These are phyloP conservation scores for Sporisorium iseilematis-ciliati DNA, from an alignment of 1,284 basidiomycete genomes.

Conservation along the genomic window DNA sequence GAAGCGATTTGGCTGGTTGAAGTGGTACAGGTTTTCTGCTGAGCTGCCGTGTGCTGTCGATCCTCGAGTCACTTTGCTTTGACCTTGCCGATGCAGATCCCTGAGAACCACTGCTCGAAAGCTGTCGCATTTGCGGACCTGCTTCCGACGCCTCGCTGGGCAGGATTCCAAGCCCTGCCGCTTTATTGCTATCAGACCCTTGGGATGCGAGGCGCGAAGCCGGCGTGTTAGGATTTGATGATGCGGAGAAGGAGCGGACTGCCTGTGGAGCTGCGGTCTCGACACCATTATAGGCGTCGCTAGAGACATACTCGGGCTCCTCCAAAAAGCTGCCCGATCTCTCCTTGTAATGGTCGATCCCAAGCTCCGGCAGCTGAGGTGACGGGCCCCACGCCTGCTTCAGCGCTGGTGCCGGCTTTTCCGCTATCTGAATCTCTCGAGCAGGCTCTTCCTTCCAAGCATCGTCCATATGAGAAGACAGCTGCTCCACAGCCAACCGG, in stretches of 20 bases:
- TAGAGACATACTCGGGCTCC: conserved; percentile 34
- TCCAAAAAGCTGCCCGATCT: conserved; percentile 56
- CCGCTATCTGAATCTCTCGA: conserved; percentile 17
- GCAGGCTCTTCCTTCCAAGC: conserved; percentile 41
- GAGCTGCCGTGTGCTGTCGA: not conserved
- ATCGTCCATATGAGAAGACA: conserved; percentile 57
- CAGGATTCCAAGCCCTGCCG: conserved; percentile 29
- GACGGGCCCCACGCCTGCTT: conserved; percentile 51
- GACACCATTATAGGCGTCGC: not conserved
- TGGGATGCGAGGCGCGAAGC: not conserved
- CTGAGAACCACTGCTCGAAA: not conserved
- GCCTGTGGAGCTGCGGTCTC: not conserved
- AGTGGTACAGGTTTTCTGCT: conserved; percentile 3
- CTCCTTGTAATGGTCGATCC: conserved; percentile 36
- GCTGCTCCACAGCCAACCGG: conserved; percentile 47
- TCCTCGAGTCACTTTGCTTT: not conserved
- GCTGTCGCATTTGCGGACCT: not conserved
- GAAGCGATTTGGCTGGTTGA: not conserved
- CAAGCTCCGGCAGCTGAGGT: conserved; percentile 53
- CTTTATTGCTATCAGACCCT: not conserved
- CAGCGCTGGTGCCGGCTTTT: conserved; percentile 7
- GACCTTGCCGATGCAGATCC: not conserved
- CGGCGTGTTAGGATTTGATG: conserved; percentile 5
- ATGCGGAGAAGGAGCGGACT: conserved; percentile 6
- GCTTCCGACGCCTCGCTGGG: not conserved